Evolutionary conservation across 805 yeast genomes (phyloP), one percentile per base, ranked within the genome.

Genomic region (Isabelozyma gotoi): DNA sequence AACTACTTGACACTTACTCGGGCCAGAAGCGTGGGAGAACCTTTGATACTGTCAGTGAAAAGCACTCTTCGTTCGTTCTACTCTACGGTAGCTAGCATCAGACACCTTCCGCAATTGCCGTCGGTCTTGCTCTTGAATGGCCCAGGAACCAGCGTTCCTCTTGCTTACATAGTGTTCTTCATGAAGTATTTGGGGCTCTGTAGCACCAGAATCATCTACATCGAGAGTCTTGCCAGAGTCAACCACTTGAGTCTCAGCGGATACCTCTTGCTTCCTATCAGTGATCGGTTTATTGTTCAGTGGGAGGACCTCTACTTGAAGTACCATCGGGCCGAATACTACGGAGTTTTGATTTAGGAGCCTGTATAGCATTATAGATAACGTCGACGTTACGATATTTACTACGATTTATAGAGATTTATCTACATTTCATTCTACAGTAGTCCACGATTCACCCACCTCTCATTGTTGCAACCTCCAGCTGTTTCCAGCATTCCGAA

Each of bases 151-250:
- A 68, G 85, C 18, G 88, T 87, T 3, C 84, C 91, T 2, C 58
- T 88, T 19, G 83, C 87, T 16, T 76, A 78, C 43, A 67, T 78
- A 2, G 56, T 82, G n/a, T 78, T 83, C 42, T 17, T 71, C 1
- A 56, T 81, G 50, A 81, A 81, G 50, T 66, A 65, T 40, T 39
- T 75, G 11, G 84, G 80, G 0, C 29, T 73, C 2, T 63, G 73
- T 34, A 55, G 57, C 19, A 79, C 88, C 0, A 68, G 77, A 43
- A 82, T 94, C 18, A 62, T 94, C 1, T 94, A 92, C 57, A 70
- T 92, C 19, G 98, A 92, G 63, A 84, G 94, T 39, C 70, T 92
- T 34, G 97, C 98, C 0, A 71, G 98, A 34, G 96, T 90, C 7
- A 71, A 74, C 42, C 66, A 70, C 2, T 71, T 94, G 41, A 89